Evolutionary conservation across 495 filamentous ascomycete species (phyloP), one percentile per base, ranked within the genome.

Genomic region (Daldinia caldariorum): DNA sequence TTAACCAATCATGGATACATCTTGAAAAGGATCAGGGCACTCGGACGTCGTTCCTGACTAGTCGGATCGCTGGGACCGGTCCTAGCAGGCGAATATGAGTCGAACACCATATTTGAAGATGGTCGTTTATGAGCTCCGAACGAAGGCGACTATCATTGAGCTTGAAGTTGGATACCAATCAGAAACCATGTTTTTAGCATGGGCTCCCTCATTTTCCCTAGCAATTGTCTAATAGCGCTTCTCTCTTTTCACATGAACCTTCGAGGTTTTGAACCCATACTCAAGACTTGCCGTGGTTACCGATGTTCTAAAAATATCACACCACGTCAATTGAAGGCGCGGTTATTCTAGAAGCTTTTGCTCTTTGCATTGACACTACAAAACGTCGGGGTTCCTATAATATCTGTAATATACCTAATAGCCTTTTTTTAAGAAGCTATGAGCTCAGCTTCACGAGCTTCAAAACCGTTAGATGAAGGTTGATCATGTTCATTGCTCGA

Each of bases 1-100:
- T 53, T 32, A 53, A 53, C 49, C 49, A 31, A 53, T 53, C 26
- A 53, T 32, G 14, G 5, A 32, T 6, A 16, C 26, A 53, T 32
- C 49, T 32, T 29, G 49, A 31, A 53, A 14, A 53, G 29, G 49
- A 53, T 32, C 49, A 53, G 49, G 49, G 22, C 49, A 32, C 49
- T 32, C 13, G 49, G 22, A 31, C 13, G 22, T 20, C n/a, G 49
- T 53, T 53, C 49, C 49, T 29, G 29, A 32, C 49, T 53, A 32
- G 49, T 12, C 6, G 13, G 49, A 14, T 32, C n/a, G 49, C 22
- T 32, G 29, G 49, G 49, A 47, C 43, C 43, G 7, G 43, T 9
- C 4, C 43, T 47, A 18, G 1, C 18, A 47, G 8, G 43, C 43
- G 18, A 47, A 22, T 39, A 39, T 22, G 18, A 47, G 18, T 13